Base-by-base conservation (phyloP, 108 stramenopile species). In the Chaetoceros tenuissimus region DNA sequence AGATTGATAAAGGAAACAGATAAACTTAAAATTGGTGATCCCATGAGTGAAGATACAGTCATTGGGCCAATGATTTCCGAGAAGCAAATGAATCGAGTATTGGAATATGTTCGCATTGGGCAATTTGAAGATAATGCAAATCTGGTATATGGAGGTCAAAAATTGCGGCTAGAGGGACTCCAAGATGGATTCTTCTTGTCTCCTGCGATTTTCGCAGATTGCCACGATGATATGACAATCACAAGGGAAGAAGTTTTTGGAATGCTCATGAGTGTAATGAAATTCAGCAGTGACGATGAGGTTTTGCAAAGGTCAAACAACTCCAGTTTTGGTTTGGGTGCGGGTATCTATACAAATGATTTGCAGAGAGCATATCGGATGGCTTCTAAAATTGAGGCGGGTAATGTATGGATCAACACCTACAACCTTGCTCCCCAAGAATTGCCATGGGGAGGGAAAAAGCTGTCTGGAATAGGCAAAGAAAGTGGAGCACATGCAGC, bases 271-370 rank as follows among this genome's bases (percentile, higher is more conserved):
- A 55, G 63, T 8, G 66, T 85, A 43, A 54, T 76, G 18, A 54
- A 68, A 24, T 94, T 87, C 66, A 59, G 63, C 3, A 53, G 53
- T 2, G 78, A 80, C 50, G 77, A 76, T 30, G 89, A 94, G 54
- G 93, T 65, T 13, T 51, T 90, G 24, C 21, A 63, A 23, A 59
- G 78, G 1, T 89, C 94, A 28, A 92, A 94, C 60, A 58, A 81
- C 47, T 74, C 82, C 8, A 31, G 56, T 2, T 94, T 69, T 60
- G 94, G 94, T 7, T 78, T 94, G 51, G 80, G 79, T 21, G 82
- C 89, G 0, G 85, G 89, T 8, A 66, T 91, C 23, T 69, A 77
- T 23, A 83, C 87, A 1, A 61, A 65, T 28, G 71, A 85, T 63
- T 43, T 82, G 2, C 72, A 71, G 46, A 64, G 73, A 18, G 78